Conservation (phyloP, 2,329 filamentous ascomycete genomes). For the Cercospora sesami region DNA sequence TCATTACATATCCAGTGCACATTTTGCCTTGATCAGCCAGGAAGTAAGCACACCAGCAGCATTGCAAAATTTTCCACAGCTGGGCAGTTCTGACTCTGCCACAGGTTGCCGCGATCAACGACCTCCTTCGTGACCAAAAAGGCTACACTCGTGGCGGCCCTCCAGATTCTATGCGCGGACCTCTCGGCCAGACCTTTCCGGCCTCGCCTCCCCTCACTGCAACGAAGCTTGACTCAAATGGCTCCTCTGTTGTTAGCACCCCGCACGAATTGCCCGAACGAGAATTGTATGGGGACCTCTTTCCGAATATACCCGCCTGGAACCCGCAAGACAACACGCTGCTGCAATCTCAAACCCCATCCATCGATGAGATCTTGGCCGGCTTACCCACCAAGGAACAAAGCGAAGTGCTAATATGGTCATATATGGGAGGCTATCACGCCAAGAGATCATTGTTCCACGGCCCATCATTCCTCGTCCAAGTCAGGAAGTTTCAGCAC, state of each 20-base stretch:
- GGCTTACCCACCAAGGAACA: slow-evolving; percentile 25
- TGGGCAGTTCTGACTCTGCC: background rate
- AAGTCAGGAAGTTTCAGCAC: slow-evolving; percentile 25
- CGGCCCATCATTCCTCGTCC: slow-evolving; percentile 23
- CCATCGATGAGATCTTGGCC: slow-evolving; percentile 25
- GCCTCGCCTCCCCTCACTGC: slow-evolving; percentile 23
- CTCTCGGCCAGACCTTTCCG: slow-evolving; percentile 24
- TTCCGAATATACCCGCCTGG: slow-evolving; percentile 28
- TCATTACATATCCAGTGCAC: slow-evolving; percentile 26
- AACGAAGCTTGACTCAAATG: slow-evolving; percentile 14
- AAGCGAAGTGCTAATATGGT: slow-evolving; percentile 27
- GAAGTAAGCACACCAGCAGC: slow-evolving; percentile 14
- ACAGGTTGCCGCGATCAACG: slow-evolving; percentile 27
- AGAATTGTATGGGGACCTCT: slow-evolving; percentile 27
- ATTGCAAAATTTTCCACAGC: background rate
- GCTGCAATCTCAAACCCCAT: slow-evolving; percentile 20
- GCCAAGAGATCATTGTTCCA: slow-evolving; percentile 26
- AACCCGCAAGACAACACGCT: slow-evolving; percentile 25
- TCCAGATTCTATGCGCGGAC: slow-evolving; percentile 15
- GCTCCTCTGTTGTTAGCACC: slow-evolving; percentile 12
- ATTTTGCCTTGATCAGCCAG: slow-evolving; percentile 27
- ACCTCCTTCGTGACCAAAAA: slow-evolving; percentile 20
- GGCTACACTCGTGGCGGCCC: slow-evolving; percentile 14
- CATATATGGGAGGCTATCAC: slow-evolving; percentile 29
- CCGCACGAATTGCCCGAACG: slow-evolving; percentile 19